Base-by-base conservation (phyloP, 805 yeast species). In the Saccharomyces eubayanus region DNA sequence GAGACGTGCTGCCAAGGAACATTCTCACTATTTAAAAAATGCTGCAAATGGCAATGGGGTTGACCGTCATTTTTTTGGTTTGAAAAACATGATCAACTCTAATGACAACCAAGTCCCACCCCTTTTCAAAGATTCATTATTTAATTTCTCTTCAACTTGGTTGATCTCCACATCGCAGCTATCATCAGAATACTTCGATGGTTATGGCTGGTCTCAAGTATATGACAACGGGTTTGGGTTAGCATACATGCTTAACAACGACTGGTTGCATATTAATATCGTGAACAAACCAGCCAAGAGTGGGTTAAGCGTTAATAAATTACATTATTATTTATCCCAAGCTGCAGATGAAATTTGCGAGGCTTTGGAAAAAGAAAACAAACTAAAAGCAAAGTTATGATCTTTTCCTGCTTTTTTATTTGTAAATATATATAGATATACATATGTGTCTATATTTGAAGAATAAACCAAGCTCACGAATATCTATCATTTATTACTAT, bases 141-240 rank as follows among this genome's bases (percentile, higher is more conserved):
- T 79, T 68, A 70, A 74, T 49, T 92, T 89, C 74, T 84, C 95
- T 5, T 74, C 83, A 31, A 81, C 87, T 48, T 92, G 99, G 99
- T 84, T 79, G 69, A 70, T 92, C 51, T 87, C 96, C 20, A 83
- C 96, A 2, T 89, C 97, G 1, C 98, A 92, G 72, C 77, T 92
- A 59, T 86, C 94, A 8, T 86, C 95, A 5, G 87, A 85, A 62
- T 77, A 76, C 70, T 88, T 89, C 72, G 89, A 89, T 68, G 91
- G 95, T 47, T 92, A 91, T 78, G 99, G 99, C 31, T 92, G 90
- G 89, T 82, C 96, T 20, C 96, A 95, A 70, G 98, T 94, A 50
- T 83, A 87, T 62, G 96, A 91, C 66, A 88, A 85, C 57, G 99
- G 99, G 8, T 84, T 87, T 64, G 99, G 98, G 6, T 78, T 89